Evolutionary conservation across 805 yeast genomes (phyloP), one percentile per base, ranked within the genome.

Genomic region (Candida hispaniensis): DNA sequence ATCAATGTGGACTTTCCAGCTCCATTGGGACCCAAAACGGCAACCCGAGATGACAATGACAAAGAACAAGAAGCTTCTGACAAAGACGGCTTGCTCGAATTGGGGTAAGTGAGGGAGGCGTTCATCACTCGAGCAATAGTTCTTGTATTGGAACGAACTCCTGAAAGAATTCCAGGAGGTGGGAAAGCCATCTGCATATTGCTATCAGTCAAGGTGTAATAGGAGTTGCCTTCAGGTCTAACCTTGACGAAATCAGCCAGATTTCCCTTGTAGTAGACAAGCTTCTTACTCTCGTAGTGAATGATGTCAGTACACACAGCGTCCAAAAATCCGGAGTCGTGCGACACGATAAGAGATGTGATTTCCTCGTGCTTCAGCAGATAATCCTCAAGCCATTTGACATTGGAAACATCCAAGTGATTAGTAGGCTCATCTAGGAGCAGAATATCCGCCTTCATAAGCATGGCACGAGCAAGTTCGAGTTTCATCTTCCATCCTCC

Each of bases 401-500:
- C 97, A 50, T 88, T 88, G 26, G 73, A 65, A 32, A 83, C 95
- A 66, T 91, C 98, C 71, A 88, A 73, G 65, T 88, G 98, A 64
- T 88, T 88, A 46, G 98, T 88, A 58, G 98, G 98, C 72, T 88
- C 98, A 62, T 88, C 98, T 54, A 88, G 69, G 48, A 88, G 67
- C 51, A 88, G 69, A 39, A 88, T 86, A 61, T 88, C 98, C 20
- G 97, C 98, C 60, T 77, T 83, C 83, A 85, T 81, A 48, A 88
- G 67, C 95, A 88, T 86, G 21, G 97, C 98, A 64, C 96, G 78
- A n/a, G 97, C 98, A 52, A 88, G 68, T 62, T 86, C 97, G 48
- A 88, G 71, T 64, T 88, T 88, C 98, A 88, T 88, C 63, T 91
- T 91, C 98, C 98, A 88, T 59, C 98, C 98, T 60, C 98, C 98